Percentiles rank a stretch among this genome's conserved stretches.
Evolutionary conservation across 257 asterid genomes (phyloP).

Genomic region (Verbena officinalis): DNA sequence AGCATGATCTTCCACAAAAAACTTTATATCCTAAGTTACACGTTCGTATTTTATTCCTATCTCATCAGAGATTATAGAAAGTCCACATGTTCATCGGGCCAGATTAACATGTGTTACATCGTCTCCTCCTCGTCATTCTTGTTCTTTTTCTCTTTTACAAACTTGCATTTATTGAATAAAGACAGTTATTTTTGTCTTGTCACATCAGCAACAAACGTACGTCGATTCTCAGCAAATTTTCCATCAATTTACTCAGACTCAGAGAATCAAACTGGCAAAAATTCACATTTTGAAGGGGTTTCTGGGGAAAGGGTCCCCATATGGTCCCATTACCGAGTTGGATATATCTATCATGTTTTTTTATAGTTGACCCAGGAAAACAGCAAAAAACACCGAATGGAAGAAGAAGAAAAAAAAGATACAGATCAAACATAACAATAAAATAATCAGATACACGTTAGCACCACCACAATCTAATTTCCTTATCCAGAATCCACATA

Average conservation of each 20-base stretch:
- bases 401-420: constrained; percentile 24
- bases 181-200: constrained; percentile 37
- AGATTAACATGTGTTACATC: constrained; percentile 52
- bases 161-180: constrained; percentile 44
- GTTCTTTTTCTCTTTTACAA: constrained; percentile 27
- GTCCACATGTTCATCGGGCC: constrained; percentile 28
- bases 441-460: neutral
- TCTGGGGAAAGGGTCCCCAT: neutral
- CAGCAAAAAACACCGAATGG: constrained; percentile 22
- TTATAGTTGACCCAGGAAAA: constrained; percentile 29
- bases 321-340: constrained; percentile 17
- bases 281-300: neutral
- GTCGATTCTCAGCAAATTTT: neutral
- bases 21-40: too few species aligned
- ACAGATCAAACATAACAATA: constrained; percentile 8
- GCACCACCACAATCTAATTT: neutral
- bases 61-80: constrained; percentile 30
- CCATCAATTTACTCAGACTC: neutral
- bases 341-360: constrained; percentile 25
- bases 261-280: constrained; percentile 11
- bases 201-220: constrained; percentile 36
- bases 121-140: constrained; percentile 30
- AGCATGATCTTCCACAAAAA: too few species aligned
- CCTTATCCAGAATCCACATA: neutral
- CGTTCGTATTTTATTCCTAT: constrained; percentile 3